Conservation (phyloP, 805 yeast genomes). For the Spathaspora sp. region DNA sequence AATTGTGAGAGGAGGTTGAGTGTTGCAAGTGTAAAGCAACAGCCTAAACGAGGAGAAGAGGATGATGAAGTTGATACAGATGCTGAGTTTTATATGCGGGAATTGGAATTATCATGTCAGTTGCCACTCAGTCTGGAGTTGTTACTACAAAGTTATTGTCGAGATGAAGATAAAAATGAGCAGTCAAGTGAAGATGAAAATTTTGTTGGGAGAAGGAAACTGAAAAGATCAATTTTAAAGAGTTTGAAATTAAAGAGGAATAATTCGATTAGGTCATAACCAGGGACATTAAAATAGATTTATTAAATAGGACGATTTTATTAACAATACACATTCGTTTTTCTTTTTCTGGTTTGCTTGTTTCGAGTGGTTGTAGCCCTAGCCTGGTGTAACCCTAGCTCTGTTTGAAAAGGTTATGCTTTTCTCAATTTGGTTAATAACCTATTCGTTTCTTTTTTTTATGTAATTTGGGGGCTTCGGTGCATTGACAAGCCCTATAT, state of each 20-base stretch:
- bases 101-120: not conserved
- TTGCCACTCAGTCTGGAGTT: constrained; percentile 4
- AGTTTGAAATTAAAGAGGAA: constrained; percentile 1
- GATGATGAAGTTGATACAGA: not conserved
- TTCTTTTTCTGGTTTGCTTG: not conserved
- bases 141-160: constrained; percentile 1
- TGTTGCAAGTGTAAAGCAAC: not conserved
- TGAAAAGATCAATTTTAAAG: not conserved
- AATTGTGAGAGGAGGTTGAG: constrained; percentile 7
- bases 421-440: too few species aligned
- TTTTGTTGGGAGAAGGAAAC: not conserved
- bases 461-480: too few species aligned
- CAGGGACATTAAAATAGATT: not conserved
- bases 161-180: not conserved
- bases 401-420: too few species aligned
- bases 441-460: too few species aligned
- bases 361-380: too few species aligned
- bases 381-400: too few species aligned
- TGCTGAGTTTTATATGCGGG: not conserved
- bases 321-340: not conserved
- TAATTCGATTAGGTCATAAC: not conserved
- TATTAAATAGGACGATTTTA: not conserved
- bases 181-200: not conserved
- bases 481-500: too few species aligned
- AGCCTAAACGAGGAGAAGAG: not conserved